Evolutionary conservation across 179 eudicot species (phyloP), one percentile per base, ranked within the genome.

Genomic region (Spergularia azorica): DNA sequence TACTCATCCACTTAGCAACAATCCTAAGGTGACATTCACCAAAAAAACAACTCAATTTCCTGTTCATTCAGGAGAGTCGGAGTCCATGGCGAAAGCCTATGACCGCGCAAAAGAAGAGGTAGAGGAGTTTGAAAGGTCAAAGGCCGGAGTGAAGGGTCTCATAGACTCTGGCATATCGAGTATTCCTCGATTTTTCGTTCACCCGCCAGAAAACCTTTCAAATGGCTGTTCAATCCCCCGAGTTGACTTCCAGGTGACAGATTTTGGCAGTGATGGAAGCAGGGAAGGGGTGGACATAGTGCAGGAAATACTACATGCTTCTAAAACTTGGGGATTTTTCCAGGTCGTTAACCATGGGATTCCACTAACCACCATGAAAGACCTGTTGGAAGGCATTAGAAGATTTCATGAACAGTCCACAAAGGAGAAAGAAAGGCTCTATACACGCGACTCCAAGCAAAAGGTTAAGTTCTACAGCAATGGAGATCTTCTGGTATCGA

Each of bases 381-480:
- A 67, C 48, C 3, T 77, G 76, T 63, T 86, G 72, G 83, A 76
- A 36, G 87, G 82, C 0, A 60, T 74, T 50, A 70, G 74, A 64
- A 75, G 77, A 21, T 86, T 86, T 70, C 89, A 86, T 60, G 89
- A 86, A 70, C 87, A 81, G 17, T 78, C 89, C 2, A 74, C 74
- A 13, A 71, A 63, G 17, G 83, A 75, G 70, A 86, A 79, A 54
- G 63, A 67, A 2, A 50, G 50, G 48, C 66, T 73, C 43, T 86
- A 86, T 68, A 61, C 87, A 1, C 72, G 83, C 17, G 89, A 84
- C 21, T 9, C 60, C 18, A 79, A 81, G 74, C 26, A 72, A 41
- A 82, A 50, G 79, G 95, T 92, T 17, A 83, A 83, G 79, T 92
- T 81, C 67, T 88, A 83, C 57, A 73, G 87, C 76, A 92, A 92